Percentiles rank a stretch among this genome's conserved stretches.
Conservation (phyloP, 2,329 filamentous ascomycete species). For the Colletotrichum gloeosporioides region DNA sequence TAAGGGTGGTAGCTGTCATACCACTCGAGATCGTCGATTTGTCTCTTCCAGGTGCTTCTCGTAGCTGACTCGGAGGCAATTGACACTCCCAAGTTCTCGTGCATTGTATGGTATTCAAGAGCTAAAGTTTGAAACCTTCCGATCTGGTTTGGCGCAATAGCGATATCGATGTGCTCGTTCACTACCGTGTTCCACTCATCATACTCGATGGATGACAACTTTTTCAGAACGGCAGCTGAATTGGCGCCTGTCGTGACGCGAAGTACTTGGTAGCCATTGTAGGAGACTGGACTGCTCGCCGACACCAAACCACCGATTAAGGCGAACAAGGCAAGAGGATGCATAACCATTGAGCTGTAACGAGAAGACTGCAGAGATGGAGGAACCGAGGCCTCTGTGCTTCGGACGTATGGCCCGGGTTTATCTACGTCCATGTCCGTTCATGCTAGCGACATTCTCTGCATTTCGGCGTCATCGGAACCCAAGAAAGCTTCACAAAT, state of each 20-base stretch:
- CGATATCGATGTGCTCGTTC: conserved; percentile 30
- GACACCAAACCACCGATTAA: not conserved
- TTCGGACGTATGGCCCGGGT: not conserved
- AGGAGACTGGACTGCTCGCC: not conserved
- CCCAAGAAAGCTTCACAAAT: not conserved
- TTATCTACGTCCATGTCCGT: not conserved
- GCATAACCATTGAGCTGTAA: not conserved
- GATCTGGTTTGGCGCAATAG: conserved; percentile 33
- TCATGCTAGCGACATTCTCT: not conserved
- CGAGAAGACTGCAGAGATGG: not conserved
- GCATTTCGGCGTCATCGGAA: not conserved
- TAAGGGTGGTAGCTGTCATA: conserved; percentile 57
- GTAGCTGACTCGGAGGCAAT: conserved; percentile 30
- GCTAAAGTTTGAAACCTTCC: conserved; percentile 30
- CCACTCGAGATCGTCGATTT: conserved; percentile 42
- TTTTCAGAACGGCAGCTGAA: not conserved
- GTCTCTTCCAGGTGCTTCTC: conserved; percentile 20
- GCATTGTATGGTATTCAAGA: conserved; percentile 33
- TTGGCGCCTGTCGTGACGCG: conserved; percentile 8
- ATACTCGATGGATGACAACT: not conserved
- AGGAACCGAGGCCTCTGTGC: not conserved
- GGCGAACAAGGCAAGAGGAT: not conserved
- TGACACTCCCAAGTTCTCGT: conserved; percentile 32
- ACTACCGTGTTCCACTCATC: not conserved
- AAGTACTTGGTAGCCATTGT: conserved; percentile 11